Conservation (phyloP, 371 early-diverging fungal genomes). For the Coemansia sp. region DNA sequence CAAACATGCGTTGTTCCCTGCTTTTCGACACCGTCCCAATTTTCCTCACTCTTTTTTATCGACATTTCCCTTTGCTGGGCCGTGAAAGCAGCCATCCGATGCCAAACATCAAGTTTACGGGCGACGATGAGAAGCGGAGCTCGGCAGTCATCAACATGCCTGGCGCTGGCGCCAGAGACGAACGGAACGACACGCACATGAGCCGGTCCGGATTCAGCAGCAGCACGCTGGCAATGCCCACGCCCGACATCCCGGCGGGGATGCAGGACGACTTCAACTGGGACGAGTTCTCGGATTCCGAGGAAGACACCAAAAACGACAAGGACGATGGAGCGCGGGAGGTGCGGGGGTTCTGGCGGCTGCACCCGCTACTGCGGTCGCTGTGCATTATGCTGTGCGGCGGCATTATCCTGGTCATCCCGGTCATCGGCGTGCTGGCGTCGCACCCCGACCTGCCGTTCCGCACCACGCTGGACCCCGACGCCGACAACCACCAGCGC, state of each 20-base stretch:
- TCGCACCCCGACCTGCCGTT: slow-evolving; percentile 38
- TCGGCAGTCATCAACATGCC: slow-evolving; percentile 37
- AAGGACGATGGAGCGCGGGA: slow-evolving; percentile 29
- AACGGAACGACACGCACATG: slow-evolving; percentile 1
- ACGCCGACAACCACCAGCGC: slow-evolving; percentile 9
- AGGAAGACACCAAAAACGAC: slow-evolving; percentile 12
- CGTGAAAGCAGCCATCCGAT: background rate
- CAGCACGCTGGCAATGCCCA: slow-evolving; percentile 36
- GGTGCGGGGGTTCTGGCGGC: slow-evolving; percentile 36
- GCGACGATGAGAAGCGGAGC: slow-evolving; percentile 13
- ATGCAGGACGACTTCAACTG: slow-evolving; percentile 50
- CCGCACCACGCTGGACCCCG: slow-evolving; percentile 16
- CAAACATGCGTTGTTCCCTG: too few species aligned
- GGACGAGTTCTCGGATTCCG: slow-evolving; percentile 27
- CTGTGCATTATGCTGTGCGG: slow-evolving; percentile 44
- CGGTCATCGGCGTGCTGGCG: slow-evolving; percentile 40
- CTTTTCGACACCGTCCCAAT: too few species aligned
- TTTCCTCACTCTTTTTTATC: too few species aligned
- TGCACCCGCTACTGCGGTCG: slow-evolving; percentile 50
- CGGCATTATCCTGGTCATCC: slow-evolving; percentile 40
- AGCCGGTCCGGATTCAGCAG: slow-evolving; percentile 18
- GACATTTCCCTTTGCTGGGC: background rate
- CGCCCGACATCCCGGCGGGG: slow-evolving; percentile 27
- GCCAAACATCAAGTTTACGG: slow-evolving; percentile 5
- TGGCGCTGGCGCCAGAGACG: slow-evolving; percentile 21